A percentile compares a stretch with the other conserved stretches of the same genome.
These are phyloP conservation scores for Cadophora sp. DNA, from an alignment of 2,329 filamentous ascomycete species.

Conservation along the genomic window DNA sequence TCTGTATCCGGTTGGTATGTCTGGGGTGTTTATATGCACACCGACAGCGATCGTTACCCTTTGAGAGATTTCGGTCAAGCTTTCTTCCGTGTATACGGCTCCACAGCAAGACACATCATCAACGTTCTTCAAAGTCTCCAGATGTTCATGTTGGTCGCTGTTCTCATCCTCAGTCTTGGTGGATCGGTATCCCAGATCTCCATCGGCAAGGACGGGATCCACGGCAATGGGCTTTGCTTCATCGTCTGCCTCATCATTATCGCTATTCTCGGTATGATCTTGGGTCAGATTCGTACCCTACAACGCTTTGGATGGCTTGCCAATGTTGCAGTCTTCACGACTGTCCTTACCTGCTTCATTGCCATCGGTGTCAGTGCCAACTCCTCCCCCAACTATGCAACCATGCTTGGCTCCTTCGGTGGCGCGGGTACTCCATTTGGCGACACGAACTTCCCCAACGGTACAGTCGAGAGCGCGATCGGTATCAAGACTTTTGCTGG, in stretches of 20 bases:
- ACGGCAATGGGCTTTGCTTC: constrained; percentile 54
- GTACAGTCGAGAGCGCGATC: background rate
- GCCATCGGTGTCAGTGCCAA: constrained; percentile 59
- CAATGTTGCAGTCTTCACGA: constrained; percentile 62
- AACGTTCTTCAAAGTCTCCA: constrained; percentile 56
- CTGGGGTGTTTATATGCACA: constrained; percentile 37
- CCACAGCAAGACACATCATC: constrained; percentile 51
- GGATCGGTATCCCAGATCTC: constrained; percentile 60
- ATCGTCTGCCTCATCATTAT: constrained; percentile 58
- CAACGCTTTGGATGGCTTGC: constrained; percentile 61
- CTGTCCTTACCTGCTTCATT: constrained; percentile 50
- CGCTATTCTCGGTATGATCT: constrained; percentile 55
- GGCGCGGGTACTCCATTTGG: constrained; percentile 4
- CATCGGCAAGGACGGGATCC: constrained; percentile 37
- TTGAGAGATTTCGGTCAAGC: constrained; percentile 42
- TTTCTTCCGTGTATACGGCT: constrained; percentile 55
- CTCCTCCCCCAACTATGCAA: constrained; percentile 40
- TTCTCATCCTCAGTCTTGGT: constrained; percentile 59
- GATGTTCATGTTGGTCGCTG: constrained; percentile 57
- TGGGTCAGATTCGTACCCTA: constrained; percentile 63
- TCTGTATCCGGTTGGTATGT: constrained; percentile 34
- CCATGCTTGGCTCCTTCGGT: constrained; percentile 10
- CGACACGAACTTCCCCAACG: constrained; percentile 1
- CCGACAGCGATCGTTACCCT: constrained; percentile 34
- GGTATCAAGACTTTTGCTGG: constrained; percentile 25